Percentiles rank a stretch among this genome's conserved stretches.
Conservation (phyloP, 2,329 filamentous ascomycete species). For the Epichloe hybrida region DNA sequence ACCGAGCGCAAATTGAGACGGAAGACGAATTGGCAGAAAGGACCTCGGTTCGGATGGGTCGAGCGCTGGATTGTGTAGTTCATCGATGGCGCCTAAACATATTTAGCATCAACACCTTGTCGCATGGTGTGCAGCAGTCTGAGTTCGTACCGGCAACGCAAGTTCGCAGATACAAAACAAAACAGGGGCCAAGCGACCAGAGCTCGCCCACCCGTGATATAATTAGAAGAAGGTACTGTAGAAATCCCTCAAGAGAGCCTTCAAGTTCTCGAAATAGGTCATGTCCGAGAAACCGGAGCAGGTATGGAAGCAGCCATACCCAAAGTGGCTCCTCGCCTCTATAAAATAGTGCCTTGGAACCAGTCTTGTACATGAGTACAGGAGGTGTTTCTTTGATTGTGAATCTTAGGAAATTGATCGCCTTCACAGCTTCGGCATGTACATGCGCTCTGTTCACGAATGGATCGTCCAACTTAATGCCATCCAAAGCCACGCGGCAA, state of each 20-base stretch:
- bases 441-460: constrained; percentile 46
- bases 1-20: constrained; percentile 24
- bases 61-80: constrained; percentile 20
- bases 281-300: constrained; percentile 44
- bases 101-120: constrained; percentile 8
- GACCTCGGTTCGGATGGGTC: constrained; percentile 15
- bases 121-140: constrained; percentile 1
- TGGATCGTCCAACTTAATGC: constrained; percentile 52
- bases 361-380: constrained; percentile 40
- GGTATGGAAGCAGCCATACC: constrained; percentile 48
- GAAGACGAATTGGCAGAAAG: constrained; percentile 20
- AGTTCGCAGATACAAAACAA: constrained; percentile 35
- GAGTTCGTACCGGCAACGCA: constrained; percentile 27
- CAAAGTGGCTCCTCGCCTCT: constrained; percentile 49
- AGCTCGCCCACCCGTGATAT: constrained; percentile 29
- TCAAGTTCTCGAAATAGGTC: constrained; percentile 32
- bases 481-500: constrained; percentile 63
- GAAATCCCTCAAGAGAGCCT: constrained; percentile 38
- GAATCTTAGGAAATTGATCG: constrained; percentile 62
- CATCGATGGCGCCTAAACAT: constrained; percentile 18
- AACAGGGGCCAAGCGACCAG: constrained; percentile 33
- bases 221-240: constrained; percentile 33
- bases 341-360: constrained; percentile 30
- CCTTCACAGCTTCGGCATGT: constrained; percentile 50
- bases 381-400: constrained; percentile 63